Base-by-base conservation (phyloP, 495 filamentous ascomycete species). In the Lepraria neglecta region DNA sequence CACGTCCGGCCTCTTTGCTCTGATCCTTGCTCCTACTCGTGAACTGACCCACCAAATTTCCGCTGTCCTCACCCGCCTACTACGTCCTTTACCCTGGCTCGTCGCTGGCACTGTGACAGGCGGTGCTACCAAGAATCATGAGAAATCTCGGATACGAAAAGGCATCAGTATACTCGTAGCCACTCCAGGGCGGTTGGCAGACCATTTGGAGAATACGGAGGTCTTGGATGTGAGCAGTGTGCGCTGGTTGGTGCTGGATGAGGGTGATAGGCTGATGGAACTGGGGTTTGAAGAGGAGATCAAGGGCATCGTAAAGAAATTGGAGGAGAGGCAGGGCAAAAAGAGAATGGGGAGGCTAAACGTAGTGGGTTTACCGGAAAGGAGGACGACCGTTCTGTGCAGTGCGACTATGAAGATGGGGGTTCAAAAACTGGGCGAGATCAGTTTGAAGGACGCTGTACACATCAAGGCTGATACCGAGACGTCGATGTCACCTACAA, bases 401-500 rank as follows among this genome's bases (percentile, higher is more conserved):
- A 97, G 91, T 7, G 94, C 94, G 11, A 98, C 94, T 1, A 87
- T 98, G 84, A 96, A 96, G 75, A 90, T 94, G 83, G 91, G 88
- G 65, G 94, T 96, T 0, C 90, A 97, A 70, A 86, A 84, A 58
- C 74, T 98, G 14, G 90, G 91, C 54, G 90, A 96, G 68, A 94
- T 96, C 70, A 96, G 91, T 77, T 76, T 98, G 72, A 91, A 95
- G 73, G 88, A 97, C 70, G 91, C 95, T 2, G 79, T 89, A 10
- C 90, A 95, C 67, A 88, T 97, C 69, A 87, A 89, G 57, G 85
- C 86, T 0, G 85, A 90, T 63, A 70, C 74, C 3, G 67, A 63
- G 42, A 14, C 31, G 24, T 31, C 30, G 7, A 30, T 19, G 5
- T 1, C 42, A 24, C 27, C 14, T 11, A 44, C 19, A 10, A 19